Base-by-base conservation (phyloP, 495 filamentous ascomycete species). In the Penicillium salamii region DNA sequence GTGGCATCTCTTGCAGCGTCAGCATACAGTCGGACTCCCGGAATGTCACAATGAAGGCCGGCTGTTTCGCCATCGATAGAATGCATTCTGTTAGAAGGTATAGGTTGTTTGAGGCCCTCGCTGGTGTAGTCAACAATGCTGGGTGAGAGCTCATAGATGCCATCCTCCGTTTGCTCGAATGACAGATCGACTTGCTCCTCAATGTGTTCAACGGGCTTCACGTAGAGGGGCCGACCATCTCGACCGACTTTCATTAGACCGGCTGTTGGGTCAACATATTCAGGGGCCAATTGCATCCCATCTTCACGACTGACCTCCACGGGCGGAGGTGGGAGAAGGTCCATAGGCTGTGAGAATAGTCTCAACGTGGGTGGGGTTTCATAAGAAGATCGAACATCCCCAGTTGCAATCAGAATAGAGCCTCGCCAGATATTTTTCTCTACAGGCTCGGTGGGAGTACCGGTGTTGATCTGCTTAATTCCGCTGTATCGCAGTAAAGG, bases 351-450 rank as follows among this genome's bases (percentile, higher is more conserved):
- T 13, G 81, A 80, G 65, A 96, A 98, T 3, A 98, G 60, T 36
- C 90, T 79, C 46, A 97, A 69, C 3, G 78, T 85, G 14, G 93
- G 93, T 7, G 79, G 75, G 17, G 80, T 78, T n/a, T 88, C 81
- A 62, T 95, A 95, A 2, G 84, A 84, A 4, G 91, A 96, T 19
- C 85, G 75, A 7, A 80, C 77, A 59, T 97, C 92, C 29, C 78
- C 76, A 0, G 93, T 97, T 26, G 97, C 90, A 49, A 97, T 93
- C 88, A 98, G 88, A 21, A 97, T 76, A 50, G 82, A 91, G 20
- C 93, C 93, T 67, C 90, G 81, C 93, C 93, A 98, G 19, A 90
- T 85, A 50, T 95, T 90, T 49, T 83, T 79, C 46, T 81, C 78
- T 31, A 70, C 51, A 36, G 67, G 55, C 1, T 68, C 66, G 52